Base-by-base conservation (phyloP, 352 stramenopile genomes). In the Globisporangium yorkense region DNA sequence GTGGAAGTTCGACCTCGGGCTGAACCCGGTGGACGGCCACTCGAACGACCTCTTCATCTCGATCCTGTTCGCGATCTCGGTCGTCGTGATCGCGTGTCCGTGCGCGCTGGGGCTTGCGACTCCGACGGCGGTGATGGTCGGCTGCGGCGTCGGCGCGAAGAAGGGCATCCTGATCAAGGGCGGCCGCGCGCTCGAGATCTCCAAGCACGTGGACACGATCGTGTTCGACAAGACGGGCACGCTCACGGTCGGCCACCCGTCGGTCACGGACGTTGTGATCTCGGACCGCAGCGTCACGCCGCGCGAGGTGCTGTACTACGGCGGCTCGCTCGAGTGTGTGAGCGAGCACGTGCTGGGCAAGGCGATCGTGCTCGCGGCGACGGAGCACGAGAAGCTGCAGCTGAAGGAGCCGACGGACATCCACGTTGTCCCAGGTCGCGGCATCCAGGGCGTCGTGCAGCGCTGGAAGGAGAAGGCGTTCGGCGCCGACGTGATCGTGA, bases 191-290 rank as follows among this genome's bases (percentile, higher is more conserved):
- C 71, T 96, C 0, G 87, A 96, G 59, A 84, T 88, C 3, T 79
- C 85, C 15, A 79, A 79, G 3, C 88, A 96, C 61, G 86, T 97
- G 1, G 83, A 89, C 33, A 87, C 82, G 24, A 87, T 92, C 33
- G 92, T 96, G 31, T 98, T 98, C 65, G 92, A 98, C 65, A 98
- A 98, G 70, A 98, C 92, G 2, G 92, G 92, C 1, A 98, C 92
- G 9, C 66, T 98, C 3, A 98, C 92, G 1, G 71, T 85, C 18
- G 87, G 85, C 40, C 80, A 87, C 27, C 82, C 84, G n/a, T 87
- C 74, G 2, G 80, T 94, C 9, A 88, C 78, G 24, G 85, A 95
- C 51, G 75, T 95, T 0, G 72, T 92, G 20, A 71, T 93, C 45
- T 66, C 76, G 3, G 76, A 91, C 56, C 73, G 78, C 12, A 57